Percentiles rank a stretch among this genome's conserved stretches.
phyloP scores from a whole-genome alignment of 441 rosid species.

The Gossypium davidsonii region DNA sequence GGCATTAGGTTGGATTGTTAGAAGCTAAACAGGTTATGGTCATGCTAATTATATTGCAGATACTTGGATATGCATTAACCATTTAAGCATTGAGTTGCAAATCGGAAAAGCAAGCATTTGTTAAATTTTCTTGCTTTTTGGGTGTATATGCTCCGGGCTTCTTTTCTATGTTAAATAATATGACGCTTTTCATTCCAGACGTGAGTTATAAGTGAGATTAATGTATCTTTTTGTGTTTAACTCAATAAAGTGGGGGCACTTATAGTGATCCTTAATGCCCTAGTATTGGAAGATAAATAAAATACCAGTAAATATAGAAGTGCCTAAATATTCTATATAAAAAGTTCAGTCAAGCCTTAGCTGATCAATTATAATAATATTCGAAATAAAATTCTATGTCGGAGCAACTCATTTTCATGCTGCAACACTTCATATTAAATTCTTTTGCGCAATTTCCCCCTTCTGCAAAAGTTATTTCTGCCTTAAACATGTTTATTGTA shows the following conservation, averaged over 20 bases:
- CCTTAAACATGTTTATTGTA: not conserved
- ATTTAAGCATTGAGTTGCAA: too few species aligned
- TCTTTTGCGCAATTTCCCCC: not conserved
- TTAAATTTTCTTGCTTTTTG: too few species aligned
- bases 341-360: not conserved
- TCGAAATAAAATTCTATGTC: not conserved
- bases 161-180: not conserved
- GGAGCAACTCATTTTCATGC: not conserved
- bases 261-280: too few species aligned
- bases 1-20: not conserved
- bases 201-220: not conserved
- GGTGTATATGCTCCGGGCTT: not conserved
- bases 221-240: not conserved
- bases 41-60: not conserved
- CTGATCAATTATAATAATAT: not conserved
- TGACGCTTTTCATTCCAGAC: not conserved
- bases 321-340: not conserved
- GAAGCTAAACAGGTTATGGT: not conserved
- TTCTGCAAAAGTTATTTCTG: not conserved
- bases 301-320: not conserved
- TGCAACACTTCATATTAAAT: not conserved
- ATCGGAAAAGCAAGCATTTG: too few species aligned
- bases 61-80: too few species aligned
- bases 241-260: not conserved
- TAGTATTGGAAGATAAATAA: too few species aligned